Conservation (phyloP, 208 protist species). For the Leptomonas pyrrhocoris region DNA sequence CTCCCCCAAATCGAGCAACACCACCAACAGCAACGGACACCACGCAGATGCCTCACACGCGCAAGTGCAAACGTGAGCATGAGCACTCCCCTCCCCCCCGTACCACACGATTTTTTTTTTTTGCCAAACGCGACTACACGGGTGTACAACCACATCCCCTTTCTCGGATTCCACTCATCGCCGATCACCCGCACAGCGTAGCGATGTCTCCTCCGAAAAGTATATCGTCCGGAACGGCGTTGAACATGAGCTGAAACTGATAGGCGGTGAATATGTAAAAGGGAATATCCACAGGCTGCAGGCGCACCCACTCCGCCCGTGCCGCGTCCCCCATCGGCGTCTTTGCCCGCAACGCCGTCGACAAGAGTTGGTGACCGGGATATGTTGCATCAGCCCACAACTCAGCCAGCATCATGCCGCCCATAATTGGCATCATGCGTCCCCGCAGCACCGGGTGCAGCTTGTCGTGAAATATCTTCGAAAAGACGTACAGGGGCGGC, state of each 20-base stretch:
- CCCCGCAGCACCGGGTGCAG: constrained; percentile 66
- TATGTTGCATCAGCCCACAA: constrained; percentile 87
- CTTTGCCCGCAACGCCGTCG: constrained; percentile 74
- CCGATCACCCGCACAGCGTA: constrained; percentile 55
- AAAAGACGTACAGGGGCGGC: constrained; percentile 88
- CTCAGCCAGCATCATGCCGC: constrained; percentile 73
- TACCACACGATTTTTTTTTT: no score
- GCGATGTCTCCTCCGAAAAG: constrained; percentile 83
- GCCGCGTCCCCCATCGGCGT: constrained; percentile 92
- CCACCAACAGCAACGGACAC: neutral
- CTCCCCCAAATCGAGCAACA: neutral
- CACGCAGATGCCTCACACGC: neutral
- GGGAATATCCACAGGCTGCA: constrained; percentile 87
- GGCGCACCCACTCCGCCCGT: constrained; percentile 84
- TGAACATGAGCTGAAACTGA: constrained; percentile 83
- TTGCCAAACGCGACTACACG: neutral
- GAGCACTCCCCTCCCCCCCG: no score
- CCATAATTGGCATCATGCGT: constrained; percentile 67
- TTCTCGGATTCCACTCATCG: neutral
- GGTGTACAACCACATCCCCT: neutral
- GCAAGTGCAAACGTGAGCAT: no score
- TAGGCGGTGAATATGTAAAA: constrained; percentile 84
- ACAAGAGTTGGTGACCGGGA: constrained; percentile 82
- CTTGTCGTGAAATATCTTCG: constrained; percentile 78
- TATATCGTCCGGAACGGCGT: constrained; percentile 66